These are phyloP conservation scores for Vigna trinervia DNA, from an alignment of 306 rosid species.

Conservation along the genomic window DNA sequence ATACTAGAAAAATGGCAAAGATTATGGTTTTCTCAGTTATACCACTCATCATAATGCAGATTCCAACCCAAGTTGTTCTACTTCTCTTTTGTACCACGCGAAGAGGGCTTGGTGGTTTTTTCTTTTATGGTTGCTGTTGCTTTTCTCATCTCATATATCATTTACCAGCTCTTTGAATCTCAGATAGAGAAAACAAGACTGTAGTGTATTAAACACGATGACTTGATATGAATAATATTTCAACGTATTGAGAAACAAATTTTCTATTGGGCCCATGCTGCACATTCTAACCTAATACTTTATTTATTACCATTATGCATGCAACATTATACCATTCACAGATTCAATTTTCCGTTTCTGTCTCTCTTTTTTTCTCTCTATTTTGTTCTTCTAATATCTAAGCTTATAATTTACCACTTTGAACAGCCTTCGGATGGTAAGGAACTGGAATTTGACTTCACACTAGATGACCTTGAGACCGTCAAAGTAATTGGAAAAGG, in stretches of 20 bases:
- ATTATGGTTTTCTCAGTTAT: constrained; percentile 43
- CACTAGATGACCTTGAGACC: constrained; percentile 88
- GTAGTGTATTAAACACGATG: constrained; percentile 38
- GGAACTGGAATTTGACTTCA: constrained; percentile 76
- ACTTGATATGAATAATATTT: constrained; percentile 39
- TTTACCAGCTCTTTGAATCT: constrained; percentile 54
- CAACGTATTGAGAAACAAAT: constrained; percentile 39
- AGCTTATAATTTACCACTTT: constrained; percentile 45
- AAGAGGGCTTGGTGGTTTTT: constrained; percentile 20
- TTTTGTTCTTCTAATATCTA: constrained; percentile 24
- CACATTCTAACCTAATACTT: background rate
- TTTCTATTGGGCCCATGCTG: background rate
- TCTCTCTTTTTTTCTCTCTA: background rate
- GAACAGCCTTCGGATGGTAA: constrained; percentile 76
- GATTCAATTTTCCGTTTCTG: background rate
- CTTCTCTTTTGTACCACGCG: constrained; percentile 11
- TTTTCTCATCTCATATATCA: constrained; percentile 40
- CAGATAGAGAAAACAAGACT: constrained; percentile 41
- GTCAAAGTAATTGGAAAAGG: constrained; percentile 95
- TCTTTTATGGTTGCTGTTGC: constrained; percentile 38
- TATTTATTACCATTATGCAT: constrained; percentile 16
- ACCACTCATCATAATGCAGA: constrained; percentile 55
- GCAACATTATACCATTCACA: background rate
- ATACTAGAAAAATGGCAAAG: constrained; percentile 46
- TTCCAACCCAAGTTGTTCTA: constrained; percentile 40